These are phyloP conservation scores for Aspergillus brunneoviolaceus DNA, from an alignment of 2,329 filamentous ascomycete species.

Conservation along the genomic window DNA sequence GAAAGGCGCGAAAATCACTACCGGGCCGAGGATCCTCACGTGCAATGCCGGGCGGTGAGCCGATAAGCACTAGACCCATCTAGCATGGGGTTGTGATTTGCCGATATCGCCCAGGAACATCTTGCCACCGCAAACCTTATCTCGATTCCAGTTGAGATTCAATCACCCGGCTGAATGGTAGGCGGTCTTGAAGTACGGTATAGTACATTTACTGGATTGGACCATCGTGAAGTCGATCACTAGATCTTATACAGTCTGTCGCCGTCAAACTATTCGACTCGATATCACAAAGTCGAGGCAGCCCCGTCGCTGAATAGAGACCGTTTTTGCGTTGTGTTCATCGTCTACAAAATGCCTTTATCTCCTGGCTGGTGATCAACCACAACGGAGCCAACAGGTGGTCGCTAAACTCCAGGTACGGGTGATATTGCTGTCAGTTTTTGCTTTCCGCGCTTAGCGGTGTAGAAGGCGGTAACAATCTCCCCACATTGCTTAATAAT, in stretches of 20 bases:
- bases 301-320: too few species aligned
- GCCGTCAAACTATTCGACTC: too few species aligned
- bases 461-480: not conserved
- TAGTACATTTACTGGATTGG: too few species aligned
- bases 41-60: slow-evolving; percentile 37
- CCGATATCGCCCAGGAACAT: not conserved
- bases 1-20: slow-evolving; percentile 18
- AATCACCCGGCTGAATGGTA: too few species aligned
- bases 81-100: slow-evolving; percentile 18
- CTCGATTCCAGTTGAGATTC: not conserved
- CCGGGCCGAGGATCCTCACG: slow-evolving; percentile 11
- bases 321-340: too few species aligned
- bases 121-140: slow-evolving; percentile 12
- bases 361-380: too few species aligned
- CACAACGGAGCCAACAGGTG: too few species aligned
- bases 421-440: not conserved
- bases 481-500: not conserved
- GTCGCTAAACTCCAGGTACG: not conserved
- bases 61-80: slow-evolving; percentile 26
- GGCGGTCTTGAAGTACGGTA: too few species aligned
- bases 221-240: too few species aligned
- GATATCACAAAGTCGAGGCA: too few species aligned
- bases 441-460: not conserved
- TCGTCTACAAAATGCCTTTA: too few species aligned
- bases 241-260: too few species aligned